Base-by-base conservation (phyloP, 225 moss, liverwort and hornwort species). In the Takakia lepidozioides region DNA sequence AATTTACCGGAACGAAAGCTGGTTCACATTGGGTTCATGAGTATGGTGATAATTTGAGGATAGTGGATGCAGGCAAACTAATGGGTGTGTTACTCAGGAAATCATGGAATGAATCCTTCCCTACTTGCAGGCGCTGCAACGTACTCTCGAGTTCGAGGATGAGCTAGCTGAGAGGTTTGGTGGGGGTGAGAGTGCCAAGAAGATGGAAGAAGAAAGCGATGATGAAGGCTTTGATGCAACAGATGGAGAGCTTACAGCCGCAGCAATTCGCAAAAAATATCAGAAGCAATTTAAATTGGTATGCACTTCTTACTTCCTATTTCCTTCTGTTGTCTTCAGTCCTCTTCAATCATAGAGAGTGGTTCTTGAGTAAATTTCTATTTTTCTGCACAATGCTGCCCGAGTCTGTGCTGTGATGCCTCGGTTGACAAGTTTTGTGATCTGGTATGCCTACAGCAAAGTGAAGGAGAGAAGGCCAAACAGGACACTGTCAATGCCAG, bases 81-180 rank as follows among this genome's bases (percentile, higher is more conserved):
- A n/a, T n/a, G n/a, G n/a, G n/a, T n/a, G n/a, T n/a, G n/a, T n/a
- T n/a, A n/a, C n/a, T n/a, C n/a, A n/a, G n/a, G n/a, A n/a, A n/a
- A n/a, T n/a, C n/a, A n/a, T n/a, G n/a, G n/a, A n/a, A n/a, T n/a
- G n/a, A n/a, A n/a, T n/a, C n/a, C n/a, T 52, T 19, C 19, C 43
- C 45, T 13, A 30, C 5, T 46, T 22, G 35, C 72, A 98, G 98
- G 98, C 91, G 45, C 66, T 98, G 44, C 91, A 98, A 66, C 75
- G 91, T 64, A 98, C 98, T 28, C 65, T 98, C 45, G 98, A 98
- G 65, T 98, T 98, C 64, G 98, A 98, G 74, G 85, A 85, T 63
- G 98, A 98, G 59, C 66, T 98, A 50, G 98, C 91, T 38, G 98
- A 98, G 45, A 91, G 98, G 36, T 98, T 98, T 72, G 98, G 98